Conservation (phyloP, 371 early-diverging fungal genomes). For the Mucor ambiguus region DNA sequence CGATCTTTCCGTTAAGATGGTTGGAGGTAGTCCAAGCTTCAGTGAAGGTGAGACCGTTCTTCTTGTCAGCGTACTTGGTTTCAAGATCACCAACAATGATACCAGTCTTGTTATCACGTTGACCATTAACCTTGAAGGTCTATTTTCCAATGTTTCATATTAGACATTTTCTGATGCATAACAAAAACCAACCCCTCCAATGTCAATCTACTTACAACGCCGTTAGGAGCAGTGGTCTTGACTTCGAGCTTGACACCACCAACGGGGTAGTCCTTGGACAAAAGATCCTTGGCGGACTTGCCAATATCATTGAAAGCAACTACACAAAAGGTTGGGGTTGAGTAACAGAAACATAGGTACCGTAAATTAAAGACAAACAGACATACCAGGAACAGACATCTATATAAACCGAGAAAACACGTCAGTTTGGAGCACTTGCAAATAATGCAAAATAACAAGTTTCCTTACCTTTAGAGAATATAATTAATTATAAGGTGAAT, state of each 20-base stretch:
- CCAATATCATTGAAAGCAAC: slow-evolving; percentile 91
- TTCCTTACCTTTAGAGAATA: slow-evolving; percentile 11
- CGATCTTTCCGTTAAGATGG: slow-evolving; percentile 89
- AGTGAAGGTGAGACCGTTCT: slow-evolving; percentile 92
- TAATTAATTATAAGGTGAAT: slow-evolving; percentile 7
- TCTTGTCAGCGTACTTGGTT: slow-evolving; percentile 94
- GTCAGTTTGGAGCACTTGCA: background rate
- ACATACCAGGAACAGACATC: slow-evolving; percentile 34
- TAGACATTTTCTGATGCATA: background rate
- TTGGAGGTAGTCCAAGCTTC: slow-evolving; percentile 95
- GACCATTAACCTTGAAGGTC: slow-evolving; percentile 94
- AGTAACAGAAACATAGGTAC: slow-evolving; percentile 3
- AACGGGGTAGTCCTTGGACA: slow-evolving; percentile 95
- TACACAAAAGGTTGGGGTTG: slow-evolving; percentile 14
- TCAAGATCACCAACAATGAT: slow-evolving; percentile 94
- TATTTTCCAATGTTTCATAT: slow-evolving; percentile 29
- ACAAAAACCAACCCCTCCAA: background rate
- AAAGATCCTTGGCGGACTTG: slow-evolving; percentile 94
- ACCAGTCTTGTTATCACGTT: slow-evolving; percentile 93
- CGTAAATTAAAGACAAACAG: background rate
- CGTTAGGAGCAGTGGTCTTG: slow-evolving; percentile 93
- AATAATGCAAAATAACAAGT: background rate
- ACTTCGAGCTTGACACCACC: slow-evolving; percentile 95
- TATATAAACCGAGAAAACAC: background rate
- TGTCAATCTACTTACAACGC: slow-evolving; percentile 74